These are phyloP conservation scores for Pugionium dolabratum DNA, from an alignment of 345 rosid genomes.

Conservation along the genomic window DNA sequence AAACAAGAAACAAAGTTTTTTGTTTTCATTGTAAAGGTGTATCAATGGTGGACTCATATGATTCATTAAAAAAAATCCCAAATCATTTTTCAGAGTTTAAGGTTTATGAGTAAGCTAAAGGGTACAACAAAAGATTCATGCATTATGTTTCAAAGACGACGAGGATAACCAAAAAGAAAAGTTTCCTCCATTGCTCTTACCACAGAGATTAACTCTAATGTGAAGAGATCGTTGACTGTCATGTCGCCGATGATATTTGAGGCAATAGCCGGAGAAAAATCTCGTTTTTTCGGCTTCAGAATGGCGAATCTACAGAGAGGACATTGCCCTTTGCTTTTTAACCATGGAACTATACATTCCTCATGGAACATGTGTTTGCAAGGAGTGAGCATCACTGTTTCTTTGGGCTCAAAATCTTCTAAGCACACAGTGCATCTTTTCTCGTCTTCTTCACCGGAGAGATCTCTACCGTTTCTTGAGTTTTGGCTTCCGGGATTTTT, in stretches of 20 bases:
- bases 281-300: slow-evolving; percentile 34
- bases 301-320: slow-evolving; percentile 69
- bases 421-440: slow-evolving; percentile 72
- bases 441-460: slow-evolving; percentile 49
- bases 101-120: background rate
- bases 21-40: slow-evolving; percentile 37
- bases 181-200: slow-evolving; percentile 54
- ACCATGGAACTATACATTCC: slow-evolving; percentile 80
- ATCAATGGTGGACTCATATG: slow-evolving; percentile 34
- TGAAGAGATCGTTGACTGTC: slow-evolving; percentile 33
- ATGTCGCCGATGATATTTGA: slow-evolving; percentile 9
- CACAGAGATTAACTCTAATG: slow-evolving; percentile 44
- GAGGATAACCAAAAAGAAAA: slow-evolving; percentile 35
- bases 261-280: background rate
- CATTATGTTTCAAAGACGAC: slow-evolving; percentile 8
- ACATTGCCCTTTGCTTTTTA: slow-evolving; percentile 60
- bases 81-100: slow-evolving; percentile 14
- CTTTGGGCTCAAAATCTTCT: slow-evolving; percentile 73
- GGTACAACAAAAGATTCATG: background rate
- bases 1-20: background rate
- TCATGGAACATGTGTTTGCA: slow-evolving; percentile 91
- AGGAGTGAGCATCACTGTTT: slow-evolving; percentile 69
- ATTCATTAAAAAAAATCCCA: slow-evolving; percentile 24
- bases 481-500: slow-evolving; percentile 2
- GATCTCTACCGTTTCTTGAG: slow-evolving; percentile 3